A percentile compares a stretch with the other conserved stretches of the same genome.
Conservation (phyloP, 345 rosid species). For the Excoecaria agallocha region DNA sequence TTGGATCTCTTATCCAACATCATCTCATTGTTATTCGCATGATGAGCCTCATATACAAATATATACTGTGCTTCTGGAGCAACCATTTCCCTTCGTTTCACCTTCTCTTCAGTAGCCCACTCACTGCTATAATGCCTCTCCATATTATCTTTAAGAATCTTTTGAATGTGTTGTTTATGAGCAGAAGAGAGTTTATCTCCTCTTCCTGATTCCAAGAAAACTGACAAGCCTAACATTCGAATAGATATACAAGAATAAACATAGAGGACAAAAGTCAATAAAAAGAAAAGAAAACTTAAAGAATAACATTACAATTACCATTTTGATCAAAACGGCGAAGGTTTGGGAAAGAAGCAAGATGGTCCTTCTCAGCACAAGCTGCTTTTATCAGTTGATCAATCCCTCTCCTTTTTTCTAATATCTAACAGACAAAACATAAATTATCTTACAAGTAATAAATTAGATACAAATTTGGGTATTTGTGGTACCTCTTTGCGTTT, state of each 20-base stretch:
- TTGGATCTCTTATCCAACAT: not conserved
- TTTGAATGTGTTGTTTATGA: conserved; percentile 52
- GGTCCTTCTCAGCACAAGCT: conserved; percentile 60
- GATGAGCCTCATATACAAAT: conserved; percentile 41
- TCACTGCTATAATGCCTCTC: conserved; percentile 62
- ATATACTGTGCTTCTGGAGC: conserved; percentile 68
- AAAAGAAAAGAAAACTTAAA: not conserved
- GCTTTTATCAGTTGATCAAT: conserved; percentile 48
- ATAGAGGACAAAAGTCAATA: not conserved
- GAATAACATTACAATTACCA: conserved; percentile 34
- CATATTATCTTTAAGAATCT: conserved; percentile 74
- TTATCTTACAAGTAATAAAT: not conserved
- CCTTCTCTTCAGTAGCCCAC: conserved; percentile 76
- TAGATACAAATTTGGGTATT: not conserved
- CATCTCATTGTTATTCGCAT: conserved; percentile 25
- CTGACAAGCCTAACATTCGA: conserved; percentile 49
- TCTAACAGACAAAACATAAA: conserved; percentile 24
- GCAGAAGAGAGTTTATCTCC: conserved; percentile 64
- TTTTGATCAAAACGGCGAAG: conserved; percentile 50
- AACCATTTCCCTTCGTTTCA: conserved; percentile 77
- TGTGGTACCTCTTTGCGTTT: conserved; percentile 18
- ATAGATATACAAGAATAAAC: not conserved
- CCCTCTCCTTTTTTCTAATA: conserved; percentile 67
- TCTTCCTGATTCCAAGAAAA: conserved; percentile 54
- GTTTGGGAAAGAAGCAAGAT: conserved; percentile 58